Evolutionary conservation across 2,329 filamentous ascomycete species (phyloP).

Genomic region (Trichoderma harzianum): DNA sequence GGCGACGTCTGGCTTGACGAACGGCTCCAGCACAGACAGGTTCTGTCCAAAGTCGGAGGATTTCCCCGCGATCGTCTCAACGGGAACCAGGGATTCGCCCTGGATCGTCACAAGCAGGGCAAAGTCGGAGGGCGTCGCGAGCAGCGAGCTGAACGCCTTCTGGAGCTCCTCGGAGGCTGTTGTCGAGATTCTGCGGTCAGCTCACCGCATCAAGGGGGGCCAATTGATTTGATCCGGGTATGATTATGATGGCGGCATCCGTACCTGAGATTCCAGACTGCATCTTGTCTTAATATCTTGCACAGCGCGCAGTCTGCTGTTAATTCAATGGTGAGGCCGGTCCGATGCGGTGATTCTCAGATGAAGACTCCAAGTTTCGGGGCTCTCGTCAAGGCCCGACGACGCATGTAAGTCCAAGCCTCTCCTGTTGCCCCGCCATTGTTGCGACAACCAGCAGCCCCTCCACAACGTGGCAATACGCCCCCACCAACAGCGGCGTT

Average conservation of each 20-base stretch:
- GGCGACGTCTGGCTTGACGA: conserved; percentile 64
- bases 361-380: conserved; percentile 11
- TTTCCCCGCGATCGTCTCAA: conserved; percentile 51
- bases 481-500: neutral
- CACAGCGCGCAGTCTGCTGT: neutral
- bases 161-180: conserved; percentile 75
- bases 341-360: neutral
- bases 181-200: conserved; percentile 9
- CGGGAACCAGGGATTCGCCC: conserved; percentile 63
- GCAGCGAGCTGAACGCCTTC: conserved; percentile 66
- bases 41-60: conserved; percentile 60
- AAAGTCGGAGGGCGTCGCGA: conserved; percentile 59
- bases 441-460: conserved; percentile 6
- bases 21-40: conserved; percentile 57
- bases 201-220: conserved; percentile 1
- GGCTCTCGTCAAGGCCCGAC: conserved; percentile 9
- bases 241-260: neutral
- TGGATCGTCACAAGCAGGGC: conserved; percentile 70
- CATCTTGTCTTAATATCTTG: conserved; percentile 44
- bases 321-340: neutral
- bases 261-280: conserved; percentile 76
- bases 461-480: conserved; percentile 12
- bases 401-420: conserved; percentile 14
- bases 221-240: neutral
- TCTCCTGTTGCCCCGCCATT: conserved; percentile 13